Percentiles rank a stretch among this genome's conserved stretches.
phyloP scores from a whole-genome alignment of 345 rosid species.

The Pugionium cornutum region DNA sequence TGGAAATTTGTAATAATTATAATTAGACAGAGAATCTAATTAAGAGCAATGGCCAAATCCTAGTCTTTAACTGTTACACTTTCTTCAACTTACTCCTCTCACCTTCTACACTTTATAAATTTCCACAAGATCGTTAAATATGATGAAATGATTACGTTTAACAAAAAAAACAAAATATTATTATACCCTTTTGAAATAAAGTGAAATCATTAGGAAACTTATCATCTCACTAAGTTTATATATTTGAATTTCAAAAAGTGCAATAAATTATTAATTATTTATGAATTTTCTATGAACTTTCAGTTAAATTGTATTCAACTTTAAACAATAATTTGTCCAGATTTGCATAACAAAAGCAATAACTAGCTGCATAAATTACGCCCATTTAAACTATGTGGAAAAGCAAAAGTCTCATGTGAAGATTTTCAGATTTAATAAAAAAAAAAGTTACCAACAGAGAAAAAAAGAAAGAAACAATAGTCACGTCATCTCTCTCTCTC shows the following conservation, averaged over 20 bases:
- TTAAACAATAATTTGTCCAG: conserved; percentile 14
- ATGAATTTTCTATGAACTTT: no score
- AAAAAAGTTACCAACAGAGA: conserved; percentile 11
- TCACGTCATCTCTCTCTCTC: conserved; percentile 33
- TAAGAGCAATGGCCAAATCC: not conserved
- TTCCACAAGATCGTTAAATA: conserved; percentile 15
- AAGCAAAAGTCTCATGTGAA: conserved; percentile 34
- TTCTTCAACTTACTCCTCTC: conserved; percentile 20
- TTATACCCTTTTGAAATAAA: not conserved
- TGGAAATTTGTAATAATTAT: conserved; percentile 2
- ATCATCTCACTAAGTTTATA: not conserved
- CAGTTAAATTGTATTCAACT: not conserved
- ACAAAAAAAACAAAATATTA: no score
- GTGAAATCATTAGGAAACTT: conserved; percentile 1
- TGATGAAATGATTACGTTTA: not conserved
- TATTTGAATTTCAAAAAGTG: not conserved
- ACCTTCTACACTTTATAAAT: conserved; percentile 1
- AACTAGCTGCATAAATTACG: conserved; percentile 45
- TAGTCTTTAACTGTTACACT: conserved; percentile 29
- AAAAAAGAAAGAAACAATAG: not conserved
- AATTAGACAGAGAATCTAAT: conserved; percentile 17
- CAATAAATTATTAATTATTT: no score
- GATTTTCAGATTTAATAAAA: not conserved
- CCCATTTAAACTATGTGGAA: conserved; percentile 13
- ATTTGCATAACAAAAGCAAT: conserved; percentile 38